These are phyloP conservation scores for Malassezia japonica DNA, from an alignment of 1,284 basidiomycete species.

Conservation along the genomic window DNA sequence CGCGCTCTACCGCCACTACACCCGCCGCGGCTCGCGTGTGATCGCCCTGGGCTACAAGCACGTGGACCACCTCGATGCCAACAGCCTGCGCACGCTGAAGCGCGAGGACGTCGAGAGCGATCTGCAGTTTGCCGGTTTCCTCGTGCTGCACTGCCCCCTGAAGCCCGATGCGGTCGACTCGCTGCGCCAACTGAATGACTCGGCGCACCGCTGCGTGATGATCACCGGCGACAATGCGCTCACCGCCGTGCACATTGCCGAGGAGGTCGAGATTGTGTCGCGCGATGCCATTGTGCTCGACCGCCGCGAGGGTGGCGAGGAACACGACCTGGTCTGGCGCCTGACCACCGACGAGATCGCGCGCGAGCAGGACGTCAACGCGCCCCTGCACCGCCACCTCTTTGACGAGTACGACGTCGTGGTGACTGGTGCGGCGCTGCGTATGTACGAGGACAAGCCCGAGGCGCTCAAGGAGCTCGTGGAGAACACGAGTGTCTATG, in stretches of 20 bases:
- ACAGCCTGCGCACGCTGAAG: slow-evolving; percentile 27
- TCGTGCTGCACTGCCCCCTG: slow-evolving; percentile 48
- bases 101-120: slow-evolving; percentile 37
- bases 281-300: slow-evolving; percentile 44
- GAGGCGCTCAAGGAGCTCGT: slow-evolving; percentile 36
- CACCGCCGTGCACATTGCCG: slow-evolving; percentile 44
- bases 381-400: slow-evolving; percentile 33
- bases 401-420: slow-evolving; percentile 47
- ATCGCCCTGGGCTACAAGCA: slow-evolving; percentile 46
- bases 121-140: slow-evolving; percentile 44
- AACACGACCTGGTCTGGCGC: slow-evolving; percentile 39
- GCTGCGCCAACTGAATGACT: slow-evolving; percentile 43
- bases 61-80: slow-evolving; percentile 24
- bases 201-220: slow-evolving; percentile 47
- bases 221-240: slow-evolving; percentile 48
- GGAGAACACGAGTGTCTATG: slow-evolving; percentile 46
- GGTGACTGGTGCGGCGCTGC: slow-evolving; percentile 45
- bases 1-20: slow-evolving; percentile 45
- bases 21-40: slow-evolving; percentile 42
- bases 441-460: slow-evolving; percentile 32
- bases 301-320: slow-evolving; percentile 29
- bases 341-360: slow-evolving; percentile 34
- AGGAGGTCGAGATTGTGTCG: slow-evolving; percentile 46
- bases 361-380: slow-evolving; percentile 30
- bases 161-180: slow-evolving; percentile 42